phyloP scores from a whole-genome alignment of 495 filamentous ascomycete species.

The Usnea hakonensis region DNA sequence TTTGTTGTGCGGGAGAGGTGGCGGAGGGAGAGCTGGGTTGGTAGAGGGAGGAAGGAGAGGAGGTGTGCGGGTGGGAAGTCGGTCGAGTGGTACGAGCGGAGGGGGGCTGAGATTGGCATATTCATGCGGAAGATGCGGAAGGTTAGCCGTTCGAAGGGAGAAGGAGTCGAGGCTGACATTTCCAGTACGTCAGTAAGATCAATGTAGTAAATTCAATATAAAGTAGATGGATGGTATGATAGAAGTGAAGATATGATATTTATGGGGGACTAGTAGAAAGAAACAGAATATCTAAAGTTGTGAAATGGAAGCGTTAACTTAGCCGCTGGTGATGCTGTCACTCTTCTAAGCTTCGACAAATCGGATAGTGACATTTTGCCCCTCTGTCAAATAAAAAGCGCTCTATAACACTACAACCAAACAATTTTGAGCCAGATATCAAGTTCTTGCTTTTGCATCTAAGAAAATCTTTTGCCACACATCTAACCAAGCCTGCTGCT shows the following conservation, averaged over 20 bases:
- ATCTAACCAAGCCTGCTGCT: slow-evolving; percentile 69
- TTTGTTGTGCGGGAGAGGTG: slow-evolving; percentile 13
- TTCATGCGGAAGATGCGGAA: background rate
- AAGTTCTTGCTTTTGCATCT: background rate
- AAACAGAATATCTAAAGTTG: background rate
- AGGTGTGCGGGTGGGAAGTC: slow-evolving; percentile 3
- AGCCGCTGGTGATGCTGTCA: background rate
- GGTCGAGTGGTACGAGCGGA: background rate
- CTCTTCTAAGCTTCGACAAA: background rate
- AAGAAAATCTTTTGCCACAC: slow-evolving; percentile 44
- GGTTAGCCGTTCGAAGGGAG: background rate
- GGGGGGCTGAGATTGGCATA: background rate
- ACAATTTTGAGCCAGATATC: too few relatives aligned
- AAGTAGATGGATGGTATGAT: background rate
- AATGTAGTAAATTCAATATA: background rate
- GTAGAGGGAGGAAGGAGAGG: slow-evolving; percentile 15
- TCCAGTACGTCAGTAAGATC: too few relatives aligned
- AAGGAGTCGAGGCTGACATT: background rate
- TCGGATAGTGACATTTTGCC: background rate
- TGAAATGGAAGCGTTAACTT: background rate
- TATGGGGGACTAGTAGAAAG: background rate
- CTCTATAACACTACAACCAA: background rate
- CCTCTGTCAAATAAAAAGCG: background rate
- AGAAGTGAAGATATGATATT: background rate
- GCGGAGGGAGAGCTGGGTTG: slow-evolving; percentile 21